Percentiles rank a stretch among this genome's conserved stretches.
phyloP scores from a whole-genome alignment of 164 flowering plant genomes.

The Vitis rotundifolia region DNA sequence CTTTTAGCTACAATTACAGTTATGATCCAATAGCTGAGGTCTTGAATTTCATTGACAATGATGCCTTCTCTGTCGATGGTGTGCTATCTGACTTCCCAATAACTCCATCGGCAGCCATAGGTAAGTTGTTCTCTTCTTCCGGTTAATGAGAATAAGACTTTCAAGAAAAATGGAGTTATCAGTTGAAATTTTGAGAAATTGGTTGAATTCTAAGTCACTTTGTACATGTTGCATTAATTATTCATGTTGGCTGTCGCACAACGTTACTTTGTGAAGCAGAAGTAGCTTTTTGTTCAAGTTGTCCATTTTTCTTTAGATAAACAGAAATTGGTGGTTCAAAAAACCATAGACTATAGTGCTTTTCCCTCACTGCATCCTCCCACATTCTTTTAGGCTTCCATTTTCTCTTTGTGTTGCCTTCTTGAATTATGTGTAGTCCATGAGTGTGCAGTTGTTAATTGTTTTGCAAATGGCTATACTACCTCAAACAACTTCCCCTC shows the following conservation, averaged over 20 bases:
- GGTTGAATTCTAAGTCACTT: too few relatives aligned
- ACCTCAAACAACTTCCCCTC: too few relatives aligned
- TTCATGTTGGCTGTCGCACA: too few relatives aligned
- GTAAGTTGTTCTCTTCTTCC: conserved; percentile 32
- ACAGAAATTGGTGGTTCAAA: neutral
- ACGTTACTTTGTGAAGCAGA: neutral
- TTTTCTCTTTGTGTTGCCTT: neutral
- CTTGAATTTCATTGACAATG: conserved; percentile 71
- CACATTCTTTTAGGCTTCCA: too few relatives aligned
- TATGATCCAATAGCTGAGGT: conserved; percentile 77
- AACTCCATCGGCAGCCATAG: conserved; percentile 70
- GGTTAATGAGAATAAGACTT: too few relatives aligned
- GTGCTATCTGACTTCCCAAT: conserved; percentile 80
- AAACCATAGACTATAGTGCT: too few relatives aligned
- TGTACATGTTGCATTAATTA: too few relatives aligned
- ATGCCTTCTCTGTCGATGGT: conserved; percentile 85
- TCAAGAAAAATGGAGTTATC: too few relatives aligned
- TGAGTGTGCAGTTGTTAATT: too few relatives aligned
- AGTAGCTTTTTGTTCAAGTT: neutral
- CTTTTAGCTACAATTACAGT: conserved; percentile 70
- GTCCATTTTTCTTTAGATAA: neutral
- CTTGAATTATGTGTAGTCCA: neutral
- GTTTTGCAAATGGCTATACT: too few relatives aligned
- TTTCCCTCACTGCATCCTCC: too few relatives aligned
- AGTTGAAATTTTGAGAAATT: neutral